Conservation (phyloP, 345 rosid genomes). For the Populus deltoides region DNA sequence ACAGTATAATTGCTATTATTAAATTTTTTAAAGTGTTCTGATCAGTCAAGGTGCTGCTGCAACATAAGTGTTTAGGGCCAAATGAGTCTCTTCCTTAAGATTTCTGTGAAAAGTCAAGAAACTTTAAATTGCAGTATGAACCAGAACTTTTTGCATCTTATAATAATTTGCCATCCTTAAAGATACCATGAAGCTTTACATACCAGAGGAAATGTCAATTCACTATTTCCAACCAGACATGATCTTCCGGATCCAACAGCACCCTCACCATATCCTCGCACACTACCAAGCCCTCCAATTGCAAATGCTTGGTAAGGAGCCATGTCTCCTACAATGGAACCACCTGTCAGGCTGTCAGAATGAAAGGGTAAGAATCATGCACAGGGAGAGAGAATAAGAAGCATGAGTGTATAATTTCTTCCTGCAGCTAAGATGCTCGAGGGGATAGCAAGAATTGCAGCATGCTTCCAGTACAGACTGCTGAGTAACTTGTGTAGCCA, state of each 20-base stretch:
- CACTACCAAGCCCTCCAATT: constrained; percentile 84
- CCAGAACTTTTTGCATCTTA: background rate
- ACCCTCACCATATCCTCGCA: constrained; percentile 93
- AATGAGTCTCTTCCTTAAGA: background rate
- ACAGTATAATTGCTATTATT: background rate
- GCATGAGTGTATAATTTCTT: background rate
- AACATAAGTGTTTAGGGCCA: background rate
- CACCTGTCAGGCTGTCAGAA: constrained; percentile 77
- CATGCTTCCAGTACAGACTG: background rate
- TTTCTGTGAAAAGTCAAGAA: background rate
- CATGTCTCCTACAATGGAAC: constrained; percentile 98
- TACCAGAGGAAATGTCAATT: constrained; percentile 81
- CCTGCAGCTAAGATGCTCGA: background rate
- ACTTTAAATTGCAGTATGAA: background rate
- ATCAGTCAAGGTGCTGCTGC: background rate
- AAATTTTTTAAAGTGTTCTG: background rate
- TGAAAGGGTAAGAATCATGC: constrained; percentile 29
- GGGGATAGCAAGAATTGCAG: background rate
- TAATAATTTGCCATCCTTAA: background rate
- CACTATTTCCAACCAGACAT: constrained; percentile 80
- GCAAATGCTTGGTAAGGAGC: constrained; percentile 99
- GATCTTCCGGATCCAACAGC: constrained; percentile 95
- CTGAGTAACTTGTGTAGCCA: background rate
- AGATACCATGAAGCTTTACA: background rate
- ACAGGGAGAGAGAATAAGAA: constrained; percentile 9